Evolutionary conservation across 805 yeast genomes (phyloP).

Genomic region (Spencermartinsiella europaea): DNA sequence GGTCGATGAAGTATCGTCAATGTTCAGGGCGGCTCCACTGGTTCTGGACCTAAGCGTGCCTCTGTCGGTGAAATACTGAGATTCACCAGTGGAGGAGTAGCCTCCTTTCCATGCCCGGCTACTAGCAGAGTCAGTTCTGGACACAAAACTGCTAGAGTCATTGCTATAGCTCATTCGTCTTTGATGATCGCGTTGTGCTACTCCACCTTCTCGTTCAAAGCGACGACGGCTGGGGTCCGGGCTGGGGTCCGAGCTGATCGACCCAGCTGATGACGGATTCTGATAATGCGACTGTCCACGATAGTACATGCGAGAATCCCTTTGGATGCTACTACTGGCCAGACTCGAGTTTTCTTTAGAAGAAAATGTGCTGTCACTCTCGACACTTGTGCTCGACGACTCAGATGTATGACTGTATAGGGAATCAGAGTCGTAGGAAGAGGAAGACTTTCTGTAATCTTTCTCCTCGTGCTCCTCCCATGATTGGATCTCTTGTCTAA

Average conservation of each 20-base stretch:
- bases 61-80: background rate
- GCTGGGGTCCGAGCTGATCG: background rate
- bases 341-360: background rate
- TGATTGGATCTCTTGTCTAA: conserved; percentile 22
- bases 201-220: too few species aligned
- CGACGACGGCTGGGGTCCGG: background rate
- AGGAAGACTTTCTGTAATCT: conserved; percentile 12
- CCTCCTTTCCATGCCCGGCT: background rate
- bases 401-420: conserved; percentile 1
- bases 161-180: background rate
- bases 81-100: background rate
- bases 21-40: background rate
- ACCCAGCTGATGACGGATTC: background rate
- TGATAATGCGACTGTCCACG: background rate
- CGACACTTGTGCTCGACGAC: conserved; percentile 4
- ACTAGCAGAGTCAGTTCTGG: background rate
- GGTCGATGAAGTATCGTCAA: background rate
- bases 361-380: background rate
- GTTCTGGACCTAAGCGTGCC: background rate
- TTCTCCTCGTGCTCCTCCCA: conserved; percentile 20
- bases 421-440: conserved; percentile 1
- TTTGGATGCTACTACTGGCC: background rate
- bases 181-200: background rate
- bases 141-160: background rate
- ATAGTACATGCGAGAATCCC: background rate